A percentile compares a stretch with the other conserved stretches of the same genome.
Conservation (phyloP, 2,329 filamentous ascomycete species). For the Catunica adiposa region DNA sequence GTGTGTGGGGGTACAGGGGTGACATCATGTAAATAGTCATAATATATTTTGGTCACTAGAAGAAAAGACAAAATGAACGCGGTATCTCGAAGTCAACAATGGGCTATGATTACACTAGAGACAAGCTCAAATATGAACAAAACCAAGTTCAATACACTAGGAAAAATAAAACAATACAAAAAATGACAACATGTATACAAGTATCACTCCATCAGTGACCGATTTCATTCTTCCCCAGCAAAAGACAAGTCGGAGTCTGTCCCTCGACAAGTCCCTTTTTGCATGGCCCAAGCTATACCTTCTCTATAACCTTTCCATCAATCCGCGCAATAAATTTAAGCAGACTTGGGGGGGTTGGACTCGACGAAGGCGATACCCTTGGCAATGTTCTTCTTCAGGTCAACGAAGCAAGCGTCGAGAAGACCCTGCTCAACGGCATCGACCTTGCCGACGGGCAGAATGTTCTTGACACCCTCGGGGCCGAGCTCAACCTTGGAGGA, state of each 20-base stretch:
- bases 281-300: neutral
- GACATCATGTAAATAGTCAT: too few relatives aligned
- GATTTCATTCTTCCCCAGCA: neutral
- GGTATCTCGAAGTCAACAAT: neutral
- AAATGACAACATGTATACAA: slow-evolving; percentile 8
- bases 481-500: slow-evolving; percentile 89
- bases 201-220: neutral
- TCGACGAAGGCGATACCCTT: slow-evolving; percentile 58
- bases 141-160: neutral
- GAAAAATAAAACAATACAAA: slow-evolving; percentile 2
- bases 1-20: too few relatives aligned
- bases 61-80: neutral
- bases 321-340: neutral
- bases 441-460: slow-evolving; percentile 71
- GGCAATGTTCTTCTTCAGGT: slow-evolving; percentile 87
- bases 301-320: neutral
- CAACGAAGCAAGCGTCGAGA: slow-evolving; percentile 65
- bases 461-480: slow-evolving; percentile 89
- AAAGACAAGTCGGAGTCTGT: slow-evolving; percentile 5
- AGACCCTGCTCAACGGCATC: slow-evolving; percentile 78
- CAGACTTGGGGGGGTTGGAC: slow-evolving; percentile 14
- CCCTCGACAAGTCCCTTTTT: slow-evolving; percentile 2
- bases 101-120: slow-evolving; percentile 15
- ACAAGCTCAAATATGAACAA: slow-evolving; percentile 1
- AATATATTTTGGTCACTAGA: too few relatives aligned